Evolutionary conservation across 2,329 filamentous ascomycete genomes (phyloP).

Genomic region (Sclerotiophoma versabilis): DNA sequence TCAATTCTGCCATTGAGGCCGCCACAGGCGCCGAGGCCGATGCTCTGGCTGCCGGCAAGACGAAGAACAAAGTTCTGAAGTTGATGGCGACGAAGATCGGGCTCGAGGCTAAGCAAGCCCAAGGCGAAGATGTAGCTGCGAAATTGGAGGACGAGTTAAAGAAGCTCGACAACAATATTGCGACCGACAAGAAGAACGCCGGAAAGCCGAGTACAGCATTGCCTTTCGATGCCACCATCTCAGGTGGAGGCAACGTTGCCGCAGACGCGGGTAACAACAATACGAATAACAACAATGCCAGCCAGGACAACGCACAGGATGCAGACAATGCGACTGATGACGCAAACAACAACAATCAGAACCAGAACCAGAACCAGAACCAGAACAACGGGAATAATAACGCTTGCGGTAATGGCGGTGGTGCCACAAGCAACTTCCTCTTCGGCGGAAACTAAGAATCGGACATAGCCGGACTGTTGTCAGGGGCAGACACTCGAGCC

Average conservation of each 20-base stretch:
- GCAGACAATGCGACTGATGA: not conserved
- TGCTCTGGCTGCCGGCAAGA: slow-evolving; percentile 61
- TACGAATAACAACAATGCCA: not conserved
- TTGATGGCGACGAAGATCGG: slow-evolving; percentile 61
- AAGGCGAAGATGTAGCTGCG: slow-evolving; percentile 57
- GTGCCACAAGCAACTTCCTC: slow-evolving; percentile 1
- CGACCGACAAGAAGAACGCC: slow-evolving; percentile 56
- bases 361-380: not conserved
- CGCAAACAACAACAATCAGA: not conserved
- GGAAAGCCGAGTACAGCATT: slow-evolving; percentile 53
- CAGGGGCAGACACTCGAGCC: not conserved
- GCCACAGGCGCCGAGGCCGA: slow-evolving; percentile 54
- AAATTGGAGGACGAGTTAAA: slow-evolving; percentile 57
- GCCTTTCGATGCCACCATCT: slow-evolving; percentile 39
- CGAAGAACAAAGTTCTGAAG: slow-evolving; percentile 68
- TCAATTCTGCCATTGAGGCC: slow-evolving; percentile 62
- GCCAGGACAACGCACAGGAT: not conserved
- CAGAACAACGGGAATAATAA: slow-evolving; percentile 1
- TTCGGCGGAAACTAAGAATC: slow-evolving; percentile 1
- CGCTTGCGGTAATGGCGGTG: not conserved
- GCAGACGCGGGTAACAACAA: slow-evolving; percentile 7
- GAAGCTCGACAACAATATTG: slow-evolving; percentile 63
- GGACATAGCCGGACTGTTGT: not conserved
- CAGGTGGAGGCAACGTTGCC: slow-evolving; percentile 24
- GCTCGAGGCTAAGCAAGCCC: slow-evolving; percentile 61